phyloP scores from a whole-genome alignment of 2,329 filamentous ascomycete genomes.

The Fusarium sp. region DNA sequence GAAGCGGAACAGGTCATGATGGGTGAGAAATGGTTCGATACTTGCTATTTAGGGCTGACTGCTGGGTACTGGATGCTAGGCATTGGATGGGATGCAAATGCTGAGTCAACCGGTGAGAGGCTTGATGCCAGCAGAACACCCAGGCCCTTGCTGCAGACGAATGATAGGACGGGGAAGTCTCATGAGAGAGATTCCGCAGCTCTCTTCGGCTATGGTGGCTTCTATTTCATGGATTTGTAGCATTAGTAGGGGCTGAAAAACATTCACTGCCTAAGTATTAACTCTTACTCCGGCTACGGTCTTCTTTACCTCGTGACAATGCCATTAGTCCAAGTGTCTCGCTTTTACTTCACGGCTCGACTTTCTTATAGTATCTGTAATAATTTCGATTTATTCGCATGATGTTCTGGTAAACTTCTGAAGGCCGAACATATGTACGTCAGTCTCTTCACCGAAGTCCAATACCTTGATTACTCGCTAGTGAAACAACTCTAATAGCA shows the following conservation, averaged over 20 bases:
- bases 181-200: background rate
- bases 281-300: background rate
- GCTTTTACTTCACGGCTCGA: background rate
- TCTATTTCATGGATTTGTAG: background rate
- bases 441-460: background rate
- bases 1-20: slow-evolving; percentile 33
- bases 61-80: background rate
- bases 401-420: background rate
- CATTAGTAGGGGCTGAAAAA: background rate
- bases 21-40: slow-evolving; percentile 36
- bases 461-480: background rate
- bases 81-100: background rate
- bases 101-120: slow-evolving; percentile 10
- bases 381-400: background rate
- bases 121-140: background rate
- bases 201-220: background rate
- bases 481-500: background rate
- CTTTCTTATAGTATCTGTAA: background rate
- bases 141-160: background rate
- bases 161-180: background rate
- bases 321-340: background rate
- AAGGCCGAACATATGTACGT: background rate
- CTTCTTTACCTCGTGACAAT: background rate
- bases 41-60: slow-evolving; percentile 7
- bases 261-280: background rate